Conservation (phyloP, 1,139 yeast species). For the Kurtzmaniella quercitrusa region DNA sequence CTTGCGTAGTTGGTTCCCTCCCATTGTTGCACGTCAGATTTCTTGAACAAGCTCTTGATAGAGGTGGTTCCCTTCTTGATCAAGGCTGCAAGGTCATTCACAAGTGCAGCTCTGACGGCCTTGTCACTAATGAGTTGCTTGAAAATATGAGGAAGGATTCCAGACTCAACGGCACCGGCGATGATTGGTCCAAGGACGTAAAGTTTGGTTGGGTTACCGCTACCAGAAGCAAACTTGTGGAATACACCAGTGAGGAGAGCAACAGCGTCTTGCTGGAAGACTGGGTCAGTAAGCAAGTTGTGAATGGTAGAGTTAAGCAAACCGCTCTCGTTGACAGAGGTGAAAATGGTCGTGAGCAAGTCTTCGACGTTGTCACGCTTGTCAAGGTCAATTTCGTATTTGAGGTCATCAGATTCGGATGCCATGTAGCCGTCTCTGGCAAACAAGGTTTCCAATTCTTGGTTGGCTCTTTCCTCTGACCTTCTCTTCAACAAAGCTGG, state of each 20-base stretch:
- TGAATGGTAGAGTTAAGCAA: conserved; percentile 23
- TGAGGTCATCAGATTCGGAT: conserved; percentile 7
- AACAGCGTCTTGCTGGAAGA: conserved; percentile 26
- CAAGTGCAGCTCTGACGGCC: conserved; percentile 22
- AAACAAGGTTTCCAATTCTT: neutral
- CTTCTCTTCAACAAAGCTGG: neutral
- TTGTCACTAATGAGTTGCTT: conserved; percentile 22
- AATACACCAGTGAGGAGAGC: conserved; percentile 22
- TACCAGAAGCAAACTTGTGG: conserved; percentile 17
- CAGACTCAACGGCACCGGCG: conserved; percentile 20
- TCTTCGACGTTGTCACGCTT: conserved; percentile 33
- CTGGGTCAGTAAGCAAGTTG: conserved; percentile 22
- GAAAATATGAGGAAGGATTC: conserved; percentile 22
- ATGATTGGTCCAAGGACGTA: conserved; percentile 21
- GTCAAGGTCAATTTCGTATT: conserved; percentile 10
- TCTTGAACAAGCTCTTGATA: conserved; percentile 14
- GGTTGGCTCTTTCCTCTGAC: neutral
- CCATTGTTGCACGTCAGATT: conserved; percentile 9
- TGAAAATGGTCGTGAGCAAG: conserved; percentile 28
- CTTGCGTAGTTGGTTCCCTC: conserved; percentile 4
- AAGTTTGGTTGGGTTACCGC: conserved; percentile 14
- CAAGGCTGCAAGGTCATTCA: conserved; percentile 17
- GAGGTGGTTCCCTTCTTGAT: conserved; percentile 13
- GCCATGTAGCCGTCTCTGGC: conserved; percentile 4
- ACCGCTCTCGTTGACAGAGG: conserved; percentile 26